Conservation (phyloP, 2,329 filamentous ascomycete species). For the Colletotrichum destructivum region DNA sequence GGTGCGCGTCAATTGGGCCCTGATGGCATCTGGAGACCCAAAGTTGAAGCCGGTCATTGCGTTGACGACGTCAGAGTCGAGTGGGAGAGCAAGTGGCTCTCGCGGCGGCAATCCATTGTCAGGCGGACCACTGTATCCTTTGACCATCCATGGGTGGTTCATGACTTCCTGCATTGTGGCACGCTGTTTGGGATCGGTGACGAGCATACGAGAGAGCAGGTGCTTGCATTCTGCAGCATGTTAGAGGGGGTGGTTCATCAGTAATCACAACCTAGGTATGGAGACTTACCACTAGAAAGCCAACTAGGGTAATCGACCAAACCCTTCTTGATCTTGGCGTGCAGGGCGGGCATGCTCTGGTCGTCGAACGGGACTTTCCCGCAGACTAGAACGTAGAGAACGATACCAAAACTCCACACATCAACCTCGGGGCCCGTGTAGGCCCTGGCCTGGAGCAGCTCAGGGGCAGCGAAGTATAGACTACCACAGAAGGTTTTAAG, state of each 20-base stretch:
- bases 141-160: conserved; percentile 95
- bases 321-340: conserved; percentile 99
- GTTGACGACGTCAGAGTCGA: conserved; percentile 86
- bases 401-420: conserved; percentile 98
- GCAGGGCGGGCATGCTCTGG: conserved; percentile 97
- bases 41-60: conserved; percentile 99
- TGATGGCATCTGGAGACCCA: conserved; percentile 87
- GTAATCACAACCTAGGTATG: conserved; percentile 15
- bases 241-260: conserved; percentile 52
- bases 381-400: conserved; percentile 96
- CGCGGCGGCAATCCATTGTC: conserved; percentile 90
- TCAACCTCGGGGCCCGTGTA: conserved; percentile 98
- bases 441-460: conserved; percentile 91
- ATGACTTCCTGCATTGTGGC: conserved; percentile 93
- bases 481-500: conserved; percentile 98
- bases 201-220: conserved; percentile 94
- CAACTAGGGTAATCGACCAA: conserved; percentile 95
- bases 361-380: conserved; percentile 99
- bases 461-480: conserved; percentile 96
- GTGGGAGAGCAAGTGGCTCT: conserved; percentile 86
- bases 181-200: conserved; percentile 90
- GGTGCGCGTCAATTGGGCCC: conserved; percentile 84
- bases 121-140: conserved; percentile 87
- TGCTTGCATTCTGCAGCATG: conserved; percentile 84
- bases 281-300: conserved; percentile 83